Base-by-base conservation (phyloP, 169 alveolate genomes). In the Plasmodium yoelii region DNA sequence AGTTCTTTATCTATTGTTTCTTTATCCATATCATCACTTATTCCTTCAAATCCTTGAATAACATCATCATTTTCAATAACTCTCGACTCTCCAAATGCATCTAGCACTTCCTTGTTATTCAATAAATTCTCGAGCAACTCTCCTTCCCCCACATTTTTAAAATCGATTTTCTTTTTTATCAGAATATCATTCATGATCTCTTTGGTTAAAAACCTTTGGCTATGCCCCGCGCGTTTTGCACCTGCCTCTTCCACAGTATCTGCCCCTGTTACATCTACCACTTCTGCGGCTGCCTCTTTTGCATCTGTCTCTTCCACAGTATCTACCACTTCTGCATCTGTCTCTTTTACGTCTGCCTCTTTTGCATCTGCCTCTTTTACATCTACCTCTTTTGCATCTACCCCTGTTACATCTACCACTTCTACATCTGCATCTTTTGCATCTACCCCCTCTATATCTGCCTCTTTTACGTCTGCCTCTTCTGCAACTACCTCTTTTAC, bases 101-200 rank as follows among this genome's bases (percentile, higher is more conserved):
- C 88, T 75, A 77, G 12, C 55, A 63, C 10, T 67, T 63, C 56
- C 28, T 77, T 77, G 26, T 47, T 64, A 42, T 53, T 49, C 24
- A 77, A 55, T 1, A 77, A n/a, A 10, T 26, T 42, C 57, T 77
- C 88, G n/a, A 77, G 39, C 24, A 28, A 44, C 0, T 44, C 65
- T 3, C 15, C 70, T 22, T 77, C 34, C 5, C 69, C 68, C 1
- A 18, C n/a, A 8, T 39, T 26, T 24, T 49, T 64, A 9, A 12
- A 26, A 10, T 39, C 15, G 8, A 63, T 75, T 42, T 49, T 42
- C 56, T 77, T 77, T 24, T 64, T 63, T 57, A 77, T 42, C 5
- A 63, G 42, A 6, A 74, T 9, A 6, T 74, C 24, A 19, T 12
- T 74, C 46, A 74, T 74, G 19, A 60, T 47, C 13, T 74, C 74